A percentile compares a stretch with the other conserved stretches of the same genome.
phyloP scores from a whole-genome alignment of 2,329 filamentous ascomycete species.

The Ceratocystis diversiconidia region DNA sequence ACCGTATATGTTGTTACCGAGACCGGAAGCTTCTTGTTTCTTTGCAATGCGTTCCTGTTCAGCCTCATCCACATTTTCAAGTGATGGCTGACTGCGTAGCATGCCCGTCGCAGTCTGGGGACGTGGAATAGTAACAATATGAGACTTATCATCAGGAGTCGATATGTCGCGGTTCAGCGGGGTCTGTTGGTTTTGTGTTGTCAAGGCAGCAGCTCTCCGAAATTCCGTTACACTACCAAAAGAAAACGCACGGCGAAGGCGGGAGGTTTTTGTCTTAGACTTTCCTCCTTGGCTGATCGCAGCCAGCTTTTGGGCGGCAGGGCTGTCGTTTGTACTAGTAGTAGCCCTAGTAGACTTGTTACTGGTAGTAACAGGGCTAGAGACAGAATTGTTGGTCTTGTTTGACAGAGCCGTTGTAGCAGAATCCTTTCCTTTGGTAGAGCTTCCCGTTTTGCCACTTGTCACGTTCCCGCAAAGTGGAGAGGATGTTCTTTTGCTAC shows the following conservation, averaged over 20 bases:
- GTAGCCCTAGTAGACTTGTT: neutral
- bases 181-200: constrained; percentile 27
- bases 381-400: constrained; percentile 21
- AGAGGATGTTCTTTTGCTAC: constrained; percentile 55
- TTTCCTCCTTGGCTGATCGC: constrained; percentile 70
- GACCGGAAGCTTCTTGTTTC: constrained; percentile 79
- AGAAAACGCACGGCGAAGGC: constrained; percentile 81
- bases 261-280: constrained; percentile 71
- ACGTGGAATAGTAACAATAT: constrained; percentile 11
- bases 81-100: constrained; percentile 49
- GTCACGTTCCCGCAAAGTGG: constrained; percentile 58
- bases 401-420: constrained; percentile 23
- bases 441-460: constrained; percentile 39
- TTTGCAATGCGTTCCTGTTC: constrained; percentile 86
- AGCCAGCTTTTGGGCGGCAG: constrained; percentile 70
- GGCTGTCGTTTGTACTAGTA: constrained; percentile 36
- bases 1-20: constrained; percentile 88
- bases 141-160: constrained; percentile 26
- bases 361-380: neutral
- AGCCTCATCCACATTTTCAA: constrained; percentile 57
- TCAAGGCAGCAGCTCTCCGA: constrained; percentile 55
- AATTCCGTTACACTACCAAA: constrained; percentile 93
- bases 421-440: constrained; percentile 23
- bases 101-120: constrained; percentile 26
- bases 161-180: neutral